Percentiles rank a stretch among this genome's conserved stretches.
These are phyloP conservation scores for Hypomyces perniciosus DNA, from an alignment of 2,329 filamentous ascomycete genomes.

Conservation along the genomic window DNA sequence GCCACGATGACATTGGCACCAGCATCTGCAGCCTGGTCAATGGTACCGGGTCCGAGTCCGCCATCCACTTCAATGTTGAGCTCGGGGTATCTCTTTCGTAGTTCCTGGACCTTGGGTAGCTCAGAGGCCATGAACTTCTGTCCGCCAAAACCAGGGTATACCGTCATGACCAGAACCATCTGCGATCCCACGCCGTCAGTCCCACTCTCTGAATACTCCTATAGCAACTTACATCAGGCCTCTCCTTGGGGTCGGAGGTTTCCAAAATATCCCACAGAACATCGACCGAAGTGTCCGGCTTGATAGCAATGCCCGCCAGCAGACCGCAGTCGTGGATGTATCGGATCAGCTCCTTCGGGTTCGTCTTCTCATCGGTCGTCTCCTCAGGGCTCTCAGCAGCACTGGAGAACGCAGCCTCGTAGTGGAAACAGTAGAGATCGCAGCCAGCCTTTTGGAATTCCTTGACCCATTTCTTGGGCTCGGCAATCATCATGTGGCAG, in stretches of 20 bases:
- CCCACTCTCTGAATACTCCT: neutral
- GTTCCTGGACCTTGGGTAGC: slow-evolving; percentile 83
- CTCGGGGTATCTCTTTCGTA: slow-evolving; percentile 79
- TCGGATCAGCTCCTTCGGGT: slow-evolving; percentile 74
- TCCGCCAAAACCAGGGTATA: slow-evolving; percentile 93
- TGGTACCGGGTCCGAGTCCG: slow-evolving; percentile 79
- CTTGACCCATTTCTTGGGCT: slow-evolving; percentile 98
- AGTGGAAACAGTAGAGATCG: slow-evolving; percentile 99
- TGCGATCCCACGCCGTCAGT: slow-evolving; percentile 30
- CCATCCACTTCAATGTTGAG: slow-evolving; percentile 98
- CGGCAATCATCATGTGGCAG: slow-evolving; percentile 99
- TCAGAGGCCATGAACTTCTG: slow-evolving; percentile 98
- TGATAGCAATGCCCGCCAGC: slow-evolving; percentile 90
- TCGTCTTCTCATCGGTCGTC: slow-evolving; percentile 65
- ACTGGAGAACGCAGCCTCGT: slow-evolving; percentile 88
- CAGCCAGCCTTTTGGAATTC: slow-evolving; percentile 92
- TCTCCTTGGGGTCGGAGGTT: slow-evolving; percentile 62
- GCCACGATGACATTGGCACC: slow-evolving; percentile 98
- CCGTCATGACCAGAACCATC: slow-evolving; percentile 99
- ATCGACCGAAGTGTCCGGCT: slow-evolving; percentile 84
- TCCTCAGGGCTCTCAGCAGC: slow-evolving; percentile 74
- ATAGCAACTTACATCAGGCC: slow-evolving; percentile 68
- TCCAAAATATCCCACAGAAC: slow-evolving; percentile 90
- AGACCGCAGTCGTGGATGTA: slow-evolving; percentile 88
- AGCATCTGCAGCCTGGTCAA: slow-evolving; percentile 89